Conservation (phyloP, 768 basidiomycete species). For the Imleria badia region DNA sequence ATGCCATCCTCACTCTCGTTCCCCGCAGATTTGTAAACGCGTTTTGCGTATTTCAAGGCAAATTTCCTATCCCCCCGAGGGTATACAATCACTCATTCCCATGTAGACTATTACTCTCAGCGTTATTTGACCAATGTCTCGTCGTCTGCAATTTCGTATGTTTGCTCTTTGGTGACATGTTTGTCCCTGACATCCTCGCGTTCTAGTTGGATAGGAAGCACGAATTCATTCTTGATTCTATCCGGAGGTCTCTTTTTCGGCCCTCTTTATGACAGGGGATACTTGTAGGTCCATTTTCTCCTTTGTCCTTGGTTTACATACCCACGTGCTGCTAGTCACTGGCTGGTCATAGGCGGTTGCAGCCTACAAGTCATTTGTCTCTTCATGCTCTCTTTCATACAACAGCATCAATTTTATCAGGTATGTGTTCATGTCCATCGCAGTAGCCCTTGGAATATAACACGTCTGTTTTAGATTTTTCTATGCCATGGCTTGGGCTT, state of each 20-base stretch:
- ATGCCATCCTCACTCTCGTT: neutral
- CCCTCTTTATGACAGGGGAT: constrained; percentile 50
- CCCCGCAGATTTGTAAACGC: constrained; percentile 32
- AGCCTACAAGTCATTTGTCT: constrained; percentile 41
- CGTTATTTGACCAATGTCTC: constrained; percentile 36
- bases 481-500: constrained; percentile 38
- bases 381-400: constrained; percentile 46
- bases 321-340: constrained; percentile 30
- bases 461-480: constrained; percentile 37
- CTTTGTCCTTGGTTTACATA: neutral
- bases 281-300: constrained; percentile 37
- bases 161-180: neutral
- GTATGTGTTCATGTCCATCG: constrained; percentile 23
- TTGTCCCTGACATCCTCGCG: neutral
- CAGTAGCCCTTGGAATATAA: constrained; percentile 13
- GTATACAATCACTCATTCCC: neutral
- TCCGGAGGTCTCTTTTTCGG: constrained; percentile 48
- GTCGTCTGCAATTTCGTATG: constrained; percentile 38
- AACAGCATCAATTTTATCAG: constrained; percentile 36
- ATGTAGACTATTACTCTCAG: constrained; percentile 39
- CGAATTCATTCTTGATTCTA: constrained; percentile 45
- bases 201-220: constrained; percentile 47
- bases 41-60: constrained; percentile 44
- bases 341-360: constrained; percentile 45
- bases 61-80: neutral